phyloP scores from a whole-genome alignment of 192 early-diverging fungal genomes.

The Spizellomyces punctatus region DNA sequence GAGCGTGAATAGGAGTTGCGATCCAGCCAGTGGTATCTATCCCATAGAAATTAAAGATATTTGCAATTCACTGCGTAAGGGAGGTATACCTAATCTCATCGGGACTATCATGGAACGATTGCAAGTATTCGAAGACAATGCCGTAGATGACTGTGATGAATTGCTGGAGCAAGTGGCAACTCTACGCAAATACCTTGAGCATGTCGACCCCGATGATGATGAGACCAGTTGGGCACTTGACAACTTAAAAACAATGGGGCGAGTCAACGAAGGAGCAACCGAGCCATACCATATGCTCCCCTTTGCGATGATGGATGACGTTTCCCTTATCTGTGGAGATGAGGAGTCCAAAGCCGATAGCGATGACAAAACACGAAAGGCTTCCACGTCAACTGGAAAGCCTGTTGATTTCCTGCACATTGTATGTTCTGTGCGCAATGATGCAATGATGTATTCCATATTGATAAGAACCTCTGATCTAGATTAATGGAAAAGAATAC shows the following conservation, averaged over 20 bases:
- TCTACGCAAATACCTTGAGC: not conserved
- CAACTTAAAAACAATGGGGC: not conserved
- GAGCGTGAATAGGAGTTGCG: not conserved
- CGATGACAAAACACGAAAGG: not conserved
- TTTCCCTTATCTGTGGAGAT: not conserved
- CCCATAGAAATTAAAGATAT: not conserved
- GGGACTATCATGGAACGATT: not conserved
- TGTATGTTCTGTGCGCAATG: no score
- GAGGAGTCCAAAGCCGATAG: slow-evolving; percentile 1
- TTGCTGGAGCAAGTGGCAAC: not conserved
- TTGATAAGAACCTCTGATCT: no score
- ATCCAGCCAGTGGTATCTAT: not conserved
- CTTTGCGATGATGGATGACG: slow-evolving; percentile 5
- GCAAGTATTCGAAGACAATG: not conserved
- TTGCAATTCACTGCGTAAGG: not conserved
- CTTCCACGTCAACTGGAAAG: not conserved
- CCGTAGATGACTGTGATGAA: not conserved
- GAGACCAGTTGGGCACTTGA: not conserved
- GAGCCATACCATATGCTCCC: not conserved
- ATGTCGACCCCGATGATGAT: not conserved
- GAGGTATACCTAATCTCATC: not conserved
- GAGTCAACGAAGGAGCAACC: not conserved
- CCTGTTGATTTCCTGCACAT: slow-evolving; percentile 1
- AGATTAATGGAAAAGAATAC: slow-evolving; percentile 1
- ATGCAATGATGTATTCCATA: no score